Evolutionary conservation across 2,329 filamentous ascomycete genomes (phyloP).

Genomic region (Talaromyces funiculosus): DNA sequence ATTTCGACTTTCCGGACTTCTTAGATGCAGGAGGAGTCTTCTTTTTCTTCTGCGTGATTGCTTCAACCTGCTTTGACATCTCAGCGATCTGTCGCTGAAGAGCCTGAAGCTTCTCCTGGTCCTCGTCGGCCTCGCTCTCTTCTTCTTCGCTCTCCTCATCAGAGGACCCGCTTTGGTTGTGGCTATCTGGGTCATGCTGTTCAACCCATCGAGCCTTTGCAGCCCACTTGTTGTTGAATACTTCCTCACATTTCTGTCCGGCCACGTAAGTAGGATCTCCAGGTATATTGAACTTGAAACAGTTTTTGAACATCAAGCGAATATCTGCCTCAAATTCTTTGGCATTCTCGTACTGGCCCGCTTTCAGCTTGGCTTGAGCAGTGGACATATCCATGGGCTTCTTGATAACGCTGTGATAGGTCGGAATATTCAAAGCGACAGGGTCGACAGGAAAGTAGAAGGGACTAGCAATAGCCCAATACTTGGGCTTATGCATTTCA

Average conservation of each 20-base stretch:
- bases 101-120: slow-evolving; percentile 58
- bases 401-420: slow-evolving; percentile 90
- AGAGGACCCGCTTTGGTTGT: slow-evolving; percentile 60
- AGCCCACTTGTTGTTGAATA: slow-evolving; percentile 71
- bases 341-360: slow-evolving; percentile 70
- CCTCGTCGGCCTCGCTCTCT: slow-evolving; percentile 57
- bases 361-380: slow-evolving; percentile 69
- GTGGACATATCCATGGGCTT: slow-evolving; percentile 92
- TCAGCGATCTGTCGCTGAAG: slow-evolving; percentile 68
- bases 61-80: slow-evolving; percentile 62
- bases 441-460: slow-evolving; percentile 87
- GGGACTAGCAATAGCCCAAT: slow-evolving; percentile 61
- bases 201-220: slow-evolving; percentile 78
- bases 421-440: slow-evolving; percentile 86
- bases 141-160: slow-evolving; percentile 70
- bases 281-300: slow-evolving; percentile 82
- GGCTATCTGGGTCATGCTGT: slow-evolving; percentile 62
- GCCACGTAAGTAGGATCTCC: slow-evolving; percentile 67
- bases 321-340: slow-evolving; percentile 85
- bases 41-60: slow-evolving; percentile 56
- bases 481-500: slow-evolving; percentile 70
- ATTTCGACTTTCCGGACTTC: slow-evolving; percentile 42
- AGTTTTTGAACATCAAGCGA: slow-evolving; percentile 79
- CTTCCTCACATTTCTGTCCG: slow-evolving; percentile 65
- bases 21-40: slow-evolving; percentile 49